These are phyloP conservation scores for Aurifilum marmelostoma DNA, from an alignment of 2,329 filamentous ascomycete genomes.

Conservation along the genomic window DNA sequence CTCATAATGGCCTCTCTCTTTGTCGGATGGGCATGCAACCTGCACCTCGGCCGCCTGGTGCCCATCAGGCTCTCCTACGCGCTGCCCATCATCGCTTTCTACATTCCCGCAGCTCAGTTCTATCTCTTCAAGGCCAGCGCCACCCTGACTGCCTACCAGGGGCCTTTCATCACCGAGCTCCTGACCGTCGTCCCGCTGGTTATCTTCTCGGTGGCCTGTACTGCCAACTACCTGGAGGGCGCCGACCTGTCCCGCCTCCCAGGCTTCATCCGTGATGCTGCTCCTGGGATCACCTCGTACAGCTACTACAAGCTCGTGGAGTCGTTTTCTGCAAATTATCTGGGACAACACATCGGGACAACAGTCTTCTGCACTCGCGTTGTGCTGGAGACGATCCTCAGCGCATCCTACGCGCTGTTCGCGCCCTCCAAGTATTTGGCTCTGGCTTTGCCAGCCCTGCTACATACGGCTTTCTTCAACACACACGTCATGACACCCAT, in stretches of 20 bases:
- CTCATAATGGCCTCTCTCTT: constrained; percentile 69
- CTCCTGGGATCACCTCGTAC: constrained; percentile 69
- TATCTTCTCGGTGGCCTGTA: constrained; percentile 64
- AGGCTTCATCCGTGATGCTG: constrained; percentile 62
- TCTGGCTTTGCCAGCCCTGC: constrained; percentile 70
- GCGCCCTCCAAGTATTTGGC: constrained; percentile 71
- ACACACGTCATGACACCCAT: constrained; percentile 68
- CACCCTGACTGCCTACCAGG: constrained; percentile 67
- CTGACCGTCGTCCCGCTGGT: constrained; percentile 73
- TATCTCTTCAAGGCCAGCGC: constrained; percentile 70
- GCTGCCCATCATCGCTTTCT: constrained; percentile 75
- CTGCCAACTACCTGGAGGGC: constrained; percentile 66
- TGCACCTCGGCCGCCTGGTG: constrained; percentile 55
- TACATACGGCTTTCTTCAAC: constrained; percentile 74
- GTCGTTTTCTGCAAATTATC: constrained; percentile 42
- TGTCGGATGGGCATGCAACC: constrained; percentile 71
- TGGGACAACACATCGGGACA: constrained; percentile 60
- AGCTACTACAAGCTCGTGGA: constrained; percentile 62
- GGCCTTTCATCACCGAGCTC: constrained; percentile 75
- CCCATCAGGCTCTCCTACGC: constrained; percentile 54
- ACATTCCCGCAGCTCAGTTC: constrained; percentile 73
- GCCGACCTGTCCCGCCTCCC: constrained; percentile 60
- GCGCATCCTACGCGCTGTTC: constrained; percentile 65
- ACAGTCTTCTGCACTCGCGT: constrained; percentile 70
- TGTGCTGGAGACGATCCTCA: constrained; percentile 71